Conservation (phyloP, 768 basidiomycete genomes). For the Boletus vermiculosoides region DNA sequence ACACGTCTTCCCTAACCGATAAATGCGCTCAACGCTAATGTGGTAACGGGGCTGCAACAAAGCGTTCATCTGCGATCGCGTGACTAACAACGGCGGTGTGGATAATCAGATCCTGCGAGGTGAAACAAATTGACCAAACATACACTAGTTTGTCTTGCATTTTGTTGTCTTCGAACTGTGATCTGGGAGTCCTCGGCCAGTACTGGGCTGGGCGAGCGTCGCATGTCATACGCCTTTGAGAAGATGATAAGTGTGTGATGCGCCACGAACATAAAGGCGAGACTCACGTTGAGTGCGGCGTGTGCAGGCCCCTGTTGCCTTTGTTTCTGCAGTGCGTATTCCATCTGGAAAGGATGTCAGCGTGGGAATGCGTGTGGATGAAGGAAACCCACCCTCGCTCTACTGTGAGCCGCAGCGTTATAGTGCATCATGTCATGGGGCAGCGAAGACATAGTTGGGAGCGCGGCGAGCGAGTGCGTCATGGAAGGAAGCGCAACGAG, state of each 20-base stretch:
- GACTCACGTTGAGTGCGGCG: conserved; percentile 26
- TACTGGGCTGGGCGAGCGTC: conserved; percentile 34
- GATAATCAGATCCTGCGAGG: conserved; percentile 14
- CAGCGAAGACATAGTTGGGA: conserved; percentile 32
- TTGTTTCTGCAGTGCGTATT: conserved; percentile 32
- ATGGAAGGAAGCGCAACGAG: conserved; percentile 33
- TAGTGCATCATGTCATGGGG: conserved; percentile 34
- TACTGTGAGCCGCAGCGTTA: conserved; percentile 30
- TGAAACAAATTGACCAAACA: not conserved
- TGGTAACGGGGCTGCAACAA: conserved; percentile 9
- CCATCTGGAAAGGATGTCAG: conserved; percentile 29
- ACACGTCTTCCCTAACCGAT: conserved; percentile 17
- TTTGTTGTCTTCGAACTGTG: conserved; percentile 33
- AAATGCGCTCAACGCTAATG: conserved; percentile 23
- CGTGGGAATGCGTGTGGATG: not conserved
- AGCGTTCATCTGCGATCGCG: conserved; percentile 30
- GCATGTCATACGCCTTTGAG: conserved; percentile 28
- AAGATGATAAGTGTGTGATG: not conserved
- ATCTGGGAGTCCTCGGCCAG: conserved; percentile 32
- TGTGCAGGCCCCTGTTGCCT: conserved; percentile 27
- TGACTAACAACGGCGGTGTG: conserved; percentile 22
- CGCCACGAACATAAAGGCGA: conserved; percentile 1
- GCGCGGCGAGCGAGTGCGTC: conserved; percentile 32
- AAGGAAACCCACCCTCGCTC: conserved; percentile 25
- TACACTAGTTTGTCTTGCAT: conserved; percentile 22